Evolutionary conservation across 1,284 basidiomycete genomes (phyloP).

Genomic region (Ceratobasidium sp.): DNA sequence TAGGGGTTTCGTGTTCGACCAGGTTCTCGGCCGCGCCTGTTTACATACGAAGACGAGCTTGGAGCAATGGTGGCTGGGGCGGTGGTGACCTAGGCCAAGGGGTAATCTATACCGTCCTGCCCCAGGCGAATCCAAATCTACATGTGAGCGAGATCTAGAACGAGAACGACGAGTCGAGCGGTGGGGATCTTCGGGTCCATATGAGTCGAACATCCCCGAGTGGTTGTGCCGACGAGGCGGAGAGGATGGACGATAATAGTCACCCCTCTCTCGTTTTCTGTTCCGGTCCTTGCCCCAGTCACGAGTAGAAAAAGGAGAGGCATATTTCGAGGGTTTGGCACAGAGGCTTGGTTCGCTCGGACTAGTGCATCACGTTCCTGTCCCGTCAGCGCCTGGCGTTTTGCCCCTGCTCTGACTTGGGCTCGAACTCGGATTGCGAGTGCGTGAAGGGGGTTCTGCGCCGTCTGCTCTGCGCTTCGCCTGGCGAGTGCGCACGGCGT

Average conservation of each 20-base stretch:
- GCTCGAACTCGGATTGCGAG: neutral
- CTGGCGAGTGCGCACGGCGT: slow-evolving; percentile 70
- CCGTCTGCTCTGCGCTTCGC: slow-evolving; percentile 81
- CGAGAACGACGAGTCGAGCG: neutral
- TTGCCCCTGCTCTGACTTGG: neutral
- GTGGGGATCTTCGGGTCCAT: neutral
- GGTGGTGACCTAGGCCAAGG: slow-evolving; percentile 19
- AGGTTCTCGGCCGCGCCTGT: neutral
- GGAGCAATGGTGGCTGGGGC: neutral
- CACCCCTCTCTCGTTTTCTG: neutral
- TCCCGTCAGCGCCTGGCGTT: neutral
- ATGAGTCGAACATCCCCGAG: neutral
- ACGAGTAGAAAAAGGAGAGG: too few relatives aligned
- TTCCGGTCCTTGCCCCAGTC: too few relatives aligned
- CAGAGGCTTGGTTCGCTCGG: neutral
- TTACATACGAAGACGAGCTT: neutral
- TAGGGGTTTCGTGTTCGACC: slow-evolving; percentile 26
- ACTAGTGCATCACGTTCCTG: neutral
- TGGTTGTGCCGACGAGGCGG: neutral
- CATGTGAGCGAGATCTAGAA: neutral
- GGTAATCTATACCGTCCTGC: slow-evolving; percentile 25
- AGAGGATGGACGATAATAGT: slow-evolving; percentile 3
- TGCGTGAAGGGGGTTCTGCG: slow-evolving; percentile 44
- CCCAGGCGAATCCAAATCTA: neutral
- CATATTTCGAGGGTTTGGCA: too few relatives aligned